These are phyloP conservation scores for Saturnispora kantuleensis DNA, from an alignment of 805 yeast species.

Conservation along the genomic window DNA sequence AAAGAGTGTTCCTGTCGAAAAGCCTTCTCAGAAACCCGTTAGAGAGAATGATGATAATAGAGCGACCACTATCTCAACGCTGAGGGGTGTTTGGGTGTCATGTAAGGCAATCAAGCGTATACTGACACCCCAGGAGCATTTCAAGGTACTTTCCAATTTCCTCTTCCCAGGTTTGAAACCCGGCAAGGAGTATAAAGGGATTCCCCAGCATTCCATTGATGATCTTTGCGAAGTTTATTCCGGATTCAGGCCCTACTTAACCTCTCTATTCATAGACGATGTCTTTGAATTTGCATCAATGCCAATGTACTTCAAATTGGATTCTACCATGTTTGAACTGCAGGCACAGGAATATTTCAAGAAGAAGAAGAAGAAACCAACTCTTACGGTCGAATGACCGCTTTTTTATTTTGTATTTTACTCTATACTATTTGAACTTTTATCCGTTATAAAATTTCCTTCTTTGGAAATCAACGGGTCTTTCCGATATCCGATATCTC, in stretches of 20 bases:
- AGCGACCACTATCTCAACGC: slow-evolving; percentile 4
- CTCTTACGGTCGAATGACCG: not conserved
- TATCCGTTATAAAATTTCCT: too few species aligned
- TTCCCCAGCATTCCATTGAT: slow-evolving; percentile 1
- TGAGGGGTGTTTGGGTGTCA: slow-evolving; percentile 11
- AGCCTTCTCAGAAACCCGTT: not conserved
- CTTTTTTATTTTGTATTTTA: not conserved
- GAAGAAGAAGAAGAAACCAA: slow-evolving; percentile 2
- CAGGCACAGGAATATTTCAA: slow-evolving; percentile 14
- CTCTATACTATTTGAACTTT: too few species aligned
- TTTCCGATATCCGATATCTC: too few species aligned
- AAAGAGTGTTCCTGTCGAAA: not conserved
- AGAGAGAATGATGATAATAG: slow-evolving; percentile 6
- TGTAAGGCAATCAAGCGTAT: slow-evolving; percentile 10
- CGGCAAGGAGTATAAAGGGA: slow-evolving; percentile 1
- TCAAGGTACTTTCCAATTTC: slow-evolving; percentile 12
- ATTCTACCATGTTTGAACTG: slow-evolving; percentile 18
- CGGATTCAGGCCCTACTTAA: slow-evolving; percentile 17
- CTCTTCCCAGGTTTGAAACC: slow-evolving; percentile 15
- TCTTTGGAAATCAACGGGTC: too few species aligned
- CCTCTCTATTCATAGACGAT: slow-evolving; percentile 14
- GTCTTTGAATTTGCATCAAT: slow-evolving; percentile 16
- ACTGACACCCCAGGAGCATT: slow-evolving; percentile 13
- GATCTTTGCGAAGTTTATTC: slow-evolving; percentile 12
- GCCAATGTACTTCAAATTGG: slow-evolving; percentile 17